Conservation (phyloP, 83 land plant genomes). For the Thuja plicata region DNA sequence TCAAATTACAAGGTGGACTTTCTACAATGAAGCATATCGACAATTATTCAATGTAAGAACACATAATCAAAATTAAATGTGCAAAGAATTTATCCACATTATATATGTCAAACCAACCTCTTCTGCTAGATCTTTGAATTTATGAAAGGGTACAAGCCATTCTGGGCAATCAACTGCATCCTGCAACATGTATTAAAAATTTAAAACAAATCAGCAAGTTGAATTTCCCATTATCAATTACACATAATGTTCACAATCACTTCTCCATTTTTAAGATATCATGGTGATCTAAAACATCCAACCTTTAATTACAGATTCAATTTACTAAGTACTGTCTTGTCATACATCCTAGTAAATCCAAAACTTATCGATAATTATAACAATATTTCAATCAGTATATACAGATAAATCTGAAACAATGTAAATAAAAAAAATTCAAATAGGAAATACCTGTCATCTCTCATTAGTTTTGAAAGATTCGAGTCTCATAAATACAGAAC, state of each 20-base stretch:
- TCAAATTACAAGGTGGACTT: background rate
- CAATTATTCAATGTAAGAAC: background rate
- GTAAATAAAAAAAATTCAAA: too few relatives aligned
- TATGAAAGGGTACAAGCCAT: conserved; percentile 71
- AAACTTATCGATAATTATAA: background rate
- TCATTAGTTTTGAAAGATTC: too few relatives aligned
- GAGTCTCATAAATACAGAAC: too few relatives aligned
- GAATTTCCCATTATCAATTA: background rate
- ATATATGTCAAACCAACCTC: conserved; percentile 33
- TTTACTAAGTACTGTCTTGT: background rate
- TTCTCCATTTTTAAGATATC: background rate
- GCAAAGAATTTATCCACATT: background rate
- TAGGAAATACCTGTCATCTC: too few relatives aligned
- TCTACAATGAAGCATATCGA: background rate
- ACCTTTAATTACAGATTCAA: background rate
- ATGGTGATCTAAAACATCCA: background rate
- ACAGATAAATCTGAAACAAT: too few relatives aligned
- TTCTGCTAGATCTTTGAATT: conserved; percentile 69
- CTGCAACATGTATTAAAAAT: conserved; percentile 36
- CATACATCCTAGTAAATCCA: background rate
- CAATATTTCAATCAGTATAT: background rate
- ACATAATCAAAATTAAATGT: background rate
- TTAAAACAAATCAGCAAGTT: background rate
- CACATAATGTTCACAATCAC: background rate
- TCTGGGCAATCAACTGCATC: conserved; percentile 94